phyloP scores from a whole-genome alignment of 805 yeast species.

The Candida awuae region DNA sequence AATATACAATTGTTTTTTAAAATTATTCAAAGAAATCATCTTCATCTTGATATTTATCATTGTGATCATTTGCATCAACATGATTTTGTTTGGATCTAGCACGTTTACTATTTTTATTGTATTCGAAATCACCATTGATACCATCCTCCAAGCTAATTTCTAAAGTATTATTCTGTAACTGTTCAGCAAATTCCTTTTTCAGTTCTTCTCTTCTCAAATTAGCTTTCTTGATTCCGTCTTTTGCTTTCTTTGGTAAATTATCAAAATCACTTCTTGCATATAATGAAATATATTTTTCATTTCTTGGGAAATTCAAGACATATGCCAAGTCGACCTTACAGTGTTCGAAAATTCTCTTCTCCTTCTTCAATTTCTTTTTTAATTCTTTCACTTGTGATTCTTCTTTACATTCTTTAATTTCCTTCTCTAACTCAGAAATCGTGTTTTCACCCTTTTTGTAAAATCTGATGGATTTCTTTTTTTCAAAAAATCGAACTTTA shows the following conservation, averaged over 20 bases:
- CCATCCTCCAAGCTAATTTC: slow-evolving; percentile 45
- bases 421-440: slow-evolving; percentile 29
- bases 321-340: slow-evolving; percentile 67
- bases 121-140: slow-evolving; percentile 26
- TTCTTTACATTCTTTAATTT: slow-evolving; percentile 4
- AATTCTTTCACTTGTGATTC: slow-evolving; percentile 20
- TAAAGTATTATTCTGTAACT: slow-evolving; percentile 45
- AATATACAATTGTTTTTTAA: too few relatives aligned
- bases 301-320: slow-evolving; percentile 67
- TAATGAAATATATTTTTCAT: slow-evolving; percentile 70
- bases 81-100: slow-evolving; percentile 7
- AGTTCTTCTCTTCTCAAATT: slow-evolving; percentile 37
- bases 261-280: slow-evolving; percentile 44
- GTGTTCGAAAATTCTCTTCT: slow-evolving; percentile 44
- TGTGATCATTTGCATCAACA: slow-evolving; percentile 13
- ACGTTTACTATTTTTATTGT: slow-evolving; percentile 9
- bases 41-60: slow-evolving; percentile 18
- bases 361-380: slow-evolving; percentile 27
- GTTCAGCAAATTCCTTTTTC: slow-evolving; percentile 44
- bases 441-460: slow-evolving; percentile 46
- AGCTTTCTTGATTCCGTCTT: slow-evolving; percentile 36
- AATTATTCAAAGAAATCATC: slow-evolving; percentile 30
- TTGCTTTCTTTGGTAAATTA: slow-evolving; percentile 28
- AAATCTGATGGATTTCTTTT: slow-evolving; percentile 70
- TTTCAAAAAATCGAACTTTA: slow-evolving; percentile 88